A percentile compares a stretch with the other conserved stretches of the same genome.
These are phyloP conservation scores for Codiaeum variegatum DNA, from an alignment of 441 rosid genomes.

Conservation along the genomic window DNA sequence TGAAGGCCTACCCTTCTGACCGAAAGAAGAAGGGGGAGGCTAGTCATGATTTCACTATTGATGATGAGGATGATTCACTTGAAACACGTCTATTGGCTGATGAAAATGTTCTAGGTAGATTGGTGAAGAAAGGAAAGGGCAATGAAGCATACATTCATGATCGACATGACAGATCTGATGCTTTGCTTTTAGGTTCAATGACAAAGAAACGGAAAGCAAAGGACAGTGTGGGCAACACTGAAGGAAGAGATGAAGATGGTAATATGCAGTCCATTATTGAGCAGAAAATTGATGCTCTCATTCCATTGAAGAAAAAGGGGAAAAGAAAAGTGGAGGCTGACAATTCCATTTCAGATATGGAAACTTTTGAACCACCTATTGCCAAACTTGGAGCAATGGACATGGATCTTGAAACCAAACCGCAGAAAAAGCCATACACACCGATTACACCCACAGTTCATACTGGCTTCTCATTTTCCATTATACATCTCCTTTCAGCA, in stretches of 20 bases:
- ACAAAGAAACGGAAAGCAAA: conserved; percentile 70
- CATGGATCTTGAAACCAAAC: conserved; percentile 67
- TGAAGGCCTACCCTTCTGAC: conserved; percentile 48
- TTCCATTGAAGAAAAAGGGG: conserved; percentile 59
- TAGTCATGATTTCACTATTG: conserved; percentile 32
- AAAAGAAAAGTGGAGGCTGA: conserved; percentile 68
- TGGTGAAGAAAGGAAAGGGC: conserved; percentile 50
- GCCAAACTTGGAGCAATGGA: conserved; percentile 44
- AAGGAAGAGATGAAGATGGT: conserved; percentile 44
- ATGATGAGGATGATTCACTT: conserved; percentile 48
- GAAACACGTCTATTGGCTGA: conserved; percentile 38
- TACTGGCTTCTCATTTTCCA: conserved; percentile 90
- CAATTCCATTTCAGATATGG: conserved; percentile 45
- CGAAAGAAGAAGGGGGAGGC: conserved; percentile 50
- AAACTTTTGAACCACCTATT: conserved; percentile 47
- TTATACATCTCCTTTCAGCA: conserved; percentile 93
- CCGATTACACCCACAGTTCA: conserved; percentile 94
- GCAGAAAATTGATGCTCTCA: conserved; percentile 44
- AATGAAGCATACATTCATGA: conserved; percentile 37
- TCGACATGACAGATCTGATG: conserved; percentile 53
- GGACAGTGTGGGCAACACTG: conserved; percentile 45
- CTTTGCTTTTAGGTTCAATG: conserved; percentile 39
- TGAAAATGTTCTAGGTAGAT: conserved; percentile 40
- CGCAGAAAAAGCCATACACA: conserved; percentile 77
- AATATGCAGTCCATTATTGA: conserved; percentile 37